These are phyloP conservation scores for Zoysia pacifica DNA, from an alignment of 176 grass and related monocot species.

Conservation along the genomic window DNA sequence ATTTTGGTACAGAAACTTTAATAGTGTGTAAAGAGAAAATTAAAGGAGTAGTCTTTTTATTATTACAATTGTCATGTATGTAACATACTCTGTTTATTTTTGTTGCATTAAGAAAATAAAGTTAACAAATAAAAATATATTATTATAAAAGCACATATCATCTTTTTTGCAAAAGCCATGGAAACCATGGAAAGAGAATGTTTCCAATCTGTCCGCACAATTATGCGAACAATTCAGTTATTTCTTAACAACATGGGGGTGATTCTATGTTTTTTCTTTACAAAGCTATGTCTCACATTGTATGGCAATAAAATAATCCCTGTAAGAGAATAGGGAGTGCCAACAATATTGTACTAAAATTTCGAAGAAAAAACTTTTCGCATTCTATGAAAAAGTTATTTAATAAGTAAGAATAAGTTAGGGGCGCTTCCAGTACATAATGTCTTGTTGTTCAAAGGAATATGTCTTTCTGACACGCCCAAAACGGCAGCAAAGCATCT, in stretches of 20 bases:
- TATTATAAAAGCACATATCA: neutral
- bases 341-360: neutral
- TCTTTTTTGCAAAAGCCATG: neutral
- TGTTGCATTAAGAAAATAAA: neutral
- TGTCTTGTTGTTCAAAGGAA: slow-evolving; percentile 21
- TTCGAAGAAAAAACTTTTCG: neutral
- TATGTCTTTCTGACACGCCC: slow-evolving; percentile 32
- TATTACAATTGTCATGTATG: neutral
- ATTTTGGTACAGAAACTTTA: slow-evolving; percentile 8
- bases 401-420: slow-evolving; percentile 35
- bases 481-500: slow-evolving; percentile 15
- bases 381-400: neutral
- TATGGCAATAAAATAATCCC: neutral
- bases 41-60: neutral
- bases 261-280: neutral
- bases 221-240: neutral
- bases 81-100: neutral
- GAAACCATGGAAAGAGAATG: neutral
- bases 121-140: neutral
- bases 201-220: neutral
- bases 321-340: neutral
- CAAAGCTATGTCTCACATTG: neutral
- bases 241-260: neutral
- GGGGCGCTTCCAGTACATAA: slow-evolving; percentile 33
- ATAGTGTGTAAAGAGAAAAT: neutral